Evolutionary conservation across 495 filamentous ascomycete genomes (phyloP), one percentile per base, ranked within the genome.

Genomic region (Lophiotrema nucula): DNA sequence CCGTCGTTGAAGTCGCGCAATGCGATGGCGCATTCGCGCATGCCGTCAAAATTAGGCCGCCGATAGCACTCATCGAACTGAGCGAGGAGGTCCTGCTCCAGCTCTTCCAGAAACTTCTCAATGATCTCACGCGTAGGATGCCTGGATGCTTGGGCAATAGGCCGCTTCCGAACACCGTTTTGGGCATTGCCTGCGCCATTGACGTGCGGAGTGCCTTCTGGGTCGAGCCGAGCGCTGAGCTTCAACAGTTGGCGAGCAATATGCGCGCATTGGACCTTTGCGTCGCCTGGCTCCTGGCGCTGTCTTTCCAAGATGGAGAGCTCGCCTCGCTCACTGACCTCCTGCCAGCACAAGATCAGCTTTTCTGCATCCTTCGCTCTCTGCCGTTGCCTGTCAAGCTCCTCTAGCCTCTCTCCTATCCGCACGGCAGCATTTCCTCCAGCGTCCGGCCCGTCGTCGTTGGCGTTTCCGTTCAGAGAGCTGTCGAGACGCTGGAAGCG

Each of bases 61-160:
- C 91, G 82, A 69, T 97, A 97, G 73, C 89, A 95, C 56, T 92
- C 88, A 74, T 99, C 95, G 72, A 99, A 99, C 65, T 96, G 90
- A 70, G 90, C 89, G 47, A 99, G 73, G 24, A 99, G 75, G 67
- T 99, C 95, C 66, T 97, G 95, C 72, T 99, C 95, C 54, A 99
- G 72, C 0, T 85, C 89, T 72, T 99, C 95, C 0, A 89, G 91
- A 72, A 97, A 99, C 65, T 95, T 96, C 72, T 99, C 95, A 47
- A 99, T 88, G 23, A 95, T 81, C 70, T 96, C 92, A 55, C 88
- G 80, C 3, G 92, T 92, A 53, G 92, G 91, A 64, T 68, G 60
- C 35, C 71, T 67, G 21, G 68, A 58, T 59, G 73, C 73, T 69
- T 86, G 87, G 23, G 72, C 73, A 18, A 77, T 76, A 56, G 83